A percentile compares a stretch with the other conserved stretches of the same genome.
phyloP scores from a whole-genome alignment of 495 filamentous ascomycete genomes.

The Aspergillus coremiiformis region DNA sequence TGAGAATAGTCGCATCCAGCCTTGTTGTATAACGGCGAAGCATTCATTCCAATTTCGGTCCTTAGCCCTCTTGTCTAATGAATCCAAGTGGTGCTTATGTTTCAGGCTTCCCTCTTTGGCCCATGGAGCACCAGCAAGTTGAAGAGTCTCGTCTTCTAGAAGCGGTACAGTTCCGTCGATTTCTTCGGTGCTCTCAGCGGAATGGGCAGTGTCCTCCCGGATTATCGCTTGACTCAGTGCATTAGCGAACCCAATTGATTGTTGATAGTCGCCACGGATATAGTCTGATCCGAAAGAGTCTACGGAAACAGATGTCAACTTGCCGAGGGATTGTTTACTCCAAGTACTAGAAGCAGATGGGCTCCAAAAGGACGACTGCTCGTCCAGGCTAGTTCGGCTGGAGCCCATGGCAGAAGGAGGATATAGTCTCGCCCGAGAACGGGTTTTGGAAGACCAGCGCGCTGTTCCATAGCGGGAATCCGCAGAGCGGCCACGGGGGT shows the following conservation, averaged over 20 bases:
- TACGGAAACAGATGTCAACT: constrained; percentile 83
- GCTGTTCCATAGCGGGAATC: constrained; percentile 59
- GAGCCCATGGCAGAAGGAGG: constrained; percentile 76
- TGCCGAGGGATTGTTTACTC: constrained; percentile 89
- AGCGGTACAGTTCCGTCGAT: constrained; percentile 55
- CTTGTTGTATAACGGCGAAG: constrained; percentile 96
- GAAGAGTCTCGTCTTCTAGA: constrained; percentile 85
- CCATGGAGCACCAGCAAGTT: constrained; percentile 89
- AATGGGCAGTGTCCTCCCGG: constrained; percentile 69
- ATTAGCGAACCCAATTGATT: constrained; percentile 96
- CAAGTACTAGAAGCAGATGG: constrained; percentile 83
- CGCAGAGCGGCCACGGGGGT: constrained; percentile 62
- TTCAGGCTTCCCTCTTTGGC: constrained; percentile 93
- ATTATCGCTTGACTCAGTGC: constrained; percentile 95
- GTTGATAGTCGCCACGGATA: constrained; percentile 78
- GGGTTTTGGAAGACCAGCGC: constrained; percentile 77
- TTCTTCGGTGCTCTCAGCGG: constrained; percentile 43
- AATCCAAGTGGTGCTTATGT: constrained; percentile 92
- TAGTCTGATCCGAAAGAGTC: constrained; percentile 78
- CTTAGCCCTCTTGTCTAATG: constrained; percentile 81
- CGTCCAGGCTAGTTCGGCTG: constrained; percentile 88
- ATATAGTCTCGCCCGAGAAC: constrained; percentile 74
- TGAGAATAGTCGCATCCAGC: constrained; percentile 90
- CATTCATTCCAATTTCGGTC: constrained; percentile 90
- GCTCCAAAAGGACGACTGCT: constrained; percentile 84